Percentiles rank a stretch among this genome's conserved stretches.
Conservation (phyloP, 1,139 yeast species). For the Hansenula anomala region DNA sequence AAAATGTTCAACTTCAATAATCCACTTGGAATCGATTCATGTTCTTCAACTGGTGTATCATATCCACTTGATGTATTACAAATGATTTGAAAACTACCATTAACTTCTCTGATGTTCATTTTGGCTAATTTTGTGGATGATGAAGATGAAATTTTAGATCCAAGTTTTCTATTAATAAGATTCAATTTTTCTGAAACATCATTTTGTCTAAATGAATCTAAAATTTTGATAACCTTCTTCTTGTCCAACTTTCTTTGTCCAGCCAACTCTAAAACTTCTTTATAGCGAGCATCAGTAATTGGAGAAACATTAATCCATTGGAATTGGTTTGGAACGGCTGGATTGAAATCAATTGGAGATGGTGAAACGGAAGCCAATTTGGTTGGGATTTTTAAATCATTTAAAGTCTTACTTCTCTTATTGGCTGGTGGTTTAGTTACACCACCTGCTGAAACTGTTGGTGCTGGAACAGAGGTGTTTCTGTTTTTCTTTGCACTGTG, state of each 20-base stretch:
- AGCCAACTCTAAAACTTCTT: not conserved
- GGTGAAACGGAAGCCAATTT: not conserved
- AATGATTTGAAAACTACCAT: slow-evolving; percentile 1
- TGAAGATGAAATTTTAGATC: not conserved
- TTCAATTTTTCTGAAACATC: slow-evolving; percentile 1
- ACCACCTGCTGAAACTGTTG: not conserved
- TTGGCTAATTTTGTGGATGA: not conserved
- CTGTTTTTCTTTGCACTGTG: not conserved
- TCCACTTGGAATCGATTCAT: slow-evolving; percentile 4
- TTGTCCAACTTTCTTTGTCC: not conserved
- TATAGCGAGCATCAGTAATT: not conserved
- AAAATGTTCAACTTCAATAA: not conserved
- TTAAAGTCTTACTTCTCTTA: slow-evolving; percentile 1
- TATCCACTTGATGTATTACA: slow-evolving; percentile 2
- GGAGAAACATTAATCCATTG: slow-evolving; percentile 1
- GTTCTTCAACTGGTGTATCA: not conserved
- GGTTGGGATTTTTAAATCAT: not conserved
- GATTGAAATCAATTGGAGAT: not conserved
- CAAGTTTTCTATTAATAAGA: slow-evolving; percentile 2
- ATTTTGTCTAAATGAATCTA: slow-evolving; percentile 3
- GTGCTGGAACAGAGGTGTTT: not conserved
- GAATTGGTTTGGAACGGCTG: not conserved
- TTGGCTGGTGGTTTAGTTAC: not conserved
- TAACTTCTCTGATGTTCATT: not conserved
- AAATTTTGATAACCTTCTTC: not conserved